phyloP scores from a whole-genome alignment of 2,329 filamentous ascomycete genomes.

The Sporothrix pallida region DNA sequence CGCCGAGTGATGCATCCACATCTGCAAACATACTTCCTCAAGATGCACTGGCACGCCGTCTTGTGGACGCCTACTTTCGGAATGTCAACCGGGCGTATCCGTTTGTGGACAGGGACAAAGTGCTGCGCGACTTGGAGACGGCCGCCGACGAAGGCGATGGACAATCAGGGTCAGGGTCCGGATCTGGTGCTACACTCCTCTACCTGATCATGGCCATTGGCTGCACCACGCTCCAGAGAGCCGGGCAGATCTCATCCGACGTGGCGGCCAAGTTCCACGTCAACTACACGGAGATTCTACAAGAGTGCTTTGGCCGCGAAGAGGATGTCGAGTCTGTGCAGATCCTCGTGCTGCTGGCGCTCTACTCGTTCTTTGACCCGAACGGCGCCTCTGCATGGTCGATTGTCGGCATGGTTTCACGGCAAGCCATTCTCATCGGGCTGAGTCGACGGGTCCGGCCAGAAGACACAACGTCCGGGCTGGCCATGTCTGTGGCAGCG shows the following conservation, averaged over 20 bases:
- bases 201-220: constrained; percentile 56
- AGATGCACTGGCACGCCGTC: constrained; percentile 39
- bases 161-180: constrained; percentile 22
- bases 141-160: constrained; percentile 35
- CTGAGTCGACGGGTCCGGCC: constrained; percentile 40
- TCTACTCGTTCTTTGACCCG: constrained; percentile 54
- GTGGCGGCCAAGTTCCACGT: constrained; percentile 46
- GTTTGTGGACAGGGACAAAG: constrained; percentile 49
- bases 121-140: constrained; percentile 46
- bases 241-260: constrained; percentile 49
- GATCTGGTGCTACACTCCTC: constrained; percentile 46
- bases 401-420: constrained; percentile 49
- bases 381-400: constrained; percentile 48
- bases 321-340: constrained; percentile 49
- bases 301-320: constrained; percentile 46
- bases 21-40: constrained; percentile 39
- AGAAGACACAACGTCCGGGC: background rate
- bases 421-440: constrained; percentile 50
- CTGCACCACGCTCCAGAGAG: constrained; percentile 52
- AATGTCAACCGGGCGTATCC: constrained; percentile 55
- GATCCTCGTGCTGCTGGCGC: constrained; percentile 50
- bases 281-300: constrained; percentile 50
- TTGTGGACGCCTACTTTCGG: constrained; percentile 55
- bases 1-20: background rate
- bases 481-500: background rate